Base-by-base conservation (phyloP, 768 basidiomycete species). In the Gymnopilus dilepis region DNA sequence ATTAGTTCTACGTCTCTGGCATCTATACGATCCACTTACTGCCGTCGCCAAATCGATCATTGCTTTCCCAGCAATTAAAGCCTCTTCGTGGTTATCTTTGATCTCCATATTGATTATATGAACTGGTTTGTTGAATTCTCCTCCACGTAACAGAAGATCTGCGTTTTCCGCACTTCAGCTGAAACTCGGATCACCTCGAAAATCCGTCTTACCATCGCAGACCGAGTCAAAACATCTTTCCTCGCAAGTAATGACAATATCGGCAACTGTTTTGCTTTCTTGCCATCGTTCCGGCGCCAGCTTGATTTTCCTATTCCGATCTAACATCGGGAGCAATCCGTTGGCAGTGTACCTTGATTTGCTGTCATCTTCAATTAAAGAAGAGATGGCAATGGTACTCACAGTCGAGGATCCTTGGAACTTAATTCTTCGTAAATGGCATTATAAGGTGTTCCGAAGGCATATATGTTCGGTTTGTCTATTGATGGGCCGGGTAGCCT, bases 51-150 rank as follows among this genome's bases (percentile, higher is more conserved):
- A 80, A 69, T 97, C 96, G 28, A 99, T 80, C 72, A 99, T 95
- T 2, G 97, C 95, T 74, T 89, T 93, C 17, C 97, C 97, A 24
- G 97, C 97, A 65, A 98, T 94, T 48, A 91, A 80, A 0, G 97
- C 97, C 76, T 99, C 97, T 81, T 99, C 97, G 68, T 98, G 96
- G 71, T 97, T 99, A 76, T 99, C 97, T 79, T 93, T 97, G 76
- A 99, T 99, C 72, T 99, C 97, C 62, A 99, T 86, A 75, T 99
- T 99, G 70, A 99, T 93, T 42, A 99, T 75, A 74, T 99, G 97
- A 17, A 99, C 95, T 1, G 96, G 92, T 62, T 89, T 89, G 78
- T 95, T 98, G 70, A 88, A 89, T 59, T 99, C 96, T 4, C 97
- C 94, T 28, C 95, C 95, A 66, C 94, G 85, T 31, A 82, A 77